Evolutionary conservation across 2,329 filamentous ascomycete genomes (phyloP), one percentile per base, ranked within the genome.

Genomic region (Clonostachys rhizophaga): DNA sequence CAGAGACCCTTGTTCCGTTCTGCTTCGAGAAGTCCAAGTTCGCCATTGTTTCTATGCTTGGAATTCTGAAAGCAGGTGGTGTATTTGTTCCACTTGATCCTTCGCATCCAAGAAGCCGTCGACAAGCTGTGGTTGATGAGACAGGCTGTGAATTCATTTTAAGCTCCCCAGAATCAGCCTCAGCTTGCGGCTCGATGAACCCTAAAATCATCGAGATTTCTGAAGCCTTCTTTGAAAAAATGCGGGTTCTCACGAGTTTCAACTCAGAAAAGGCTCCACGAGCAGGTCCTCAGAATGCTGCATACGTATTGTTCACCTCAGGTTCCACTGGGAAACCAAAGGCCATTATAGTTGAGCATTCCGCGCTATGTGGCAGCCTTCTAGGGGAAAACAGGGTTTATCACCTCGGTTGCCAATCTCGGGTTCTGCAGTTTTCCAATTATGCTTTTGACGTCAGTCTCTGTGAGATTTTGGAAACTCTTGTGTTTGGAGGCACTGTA

Each of bases 381-480:
- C 17, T 34, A 13, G 24, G 42, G 12, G 18, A 33, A 8, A 10
- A 17, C 14, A 24, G 17, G 20, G 24, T n/a, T 14, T 43, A 30
- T 17, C 18, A 30, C 20, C 30, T 14, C 40, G 34, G 8, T 40
- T 36, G n/a, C 36, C 40, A 43, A 34, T 40, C 45, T 10, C 34
- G 48, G 14, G 72, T 79, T 10, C 43, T 79, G 43, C 71, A 75
- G 47, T 73, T 72, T 49, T 72, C 70, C 10, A 67, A 66, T 16
- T 74, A 71, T 50, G 70, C 68, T 1, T 77, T 76, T 42, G 73
- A 79, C 47, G 66, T 68, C 2, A 68, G 67, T 39, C 56, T 78
- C 7, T 47, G 67, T 3, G 75, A 78, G 47, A 70, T 71, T 16
- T 14, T 48, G 6, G 24, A 45, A 9, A 45, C 43, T 6, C 20